These are phyloP conservation scores for Tothia fuscella DNA, from an alignment of 2,329 filamentous ascomycete genomes.

Conservation along the genomic window DNA sequence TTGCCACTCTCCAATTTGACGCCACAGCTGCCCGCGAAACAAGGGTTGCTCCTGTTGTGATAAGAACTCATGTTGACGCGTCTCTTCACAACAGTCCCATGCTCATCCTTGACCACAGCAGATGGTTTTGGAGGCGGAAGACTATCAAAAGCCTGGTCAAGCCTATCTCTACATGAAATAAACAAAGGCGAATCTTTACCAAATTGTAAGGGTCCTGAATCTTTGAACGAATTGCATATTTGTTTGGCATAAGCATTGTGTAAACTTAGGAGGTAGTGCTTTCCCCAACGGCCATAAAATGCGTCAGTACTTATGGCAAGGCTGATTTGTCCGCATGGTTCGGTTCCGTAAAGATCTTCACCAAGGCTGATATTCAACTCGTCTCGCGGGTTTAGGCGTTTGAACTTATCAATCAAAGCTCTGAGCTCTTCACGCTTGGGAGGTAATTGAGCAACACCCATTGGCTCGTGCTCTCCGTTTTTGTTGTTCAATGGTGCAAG, in stretches of 20 bases:
- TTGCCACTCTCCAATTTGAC: conserved; percentile 35
- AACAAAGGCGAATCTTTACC: conserved; percentile 41
- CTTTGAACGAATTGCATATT: conserved; percentile 51
- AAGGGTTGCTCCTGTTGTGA: conserved; percentile 32
- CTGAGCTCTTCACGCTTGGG: neutral
- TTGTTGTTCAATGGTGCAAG: conserved; percentile 29
- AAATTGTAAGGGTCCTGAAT: conserved; percentile 45
- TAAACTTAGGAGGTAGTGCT: conserved; percentile 46
- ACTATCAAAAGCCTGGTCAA: conserved; percentile 34
- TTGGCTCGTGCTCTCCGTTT: conserved; percentile 26
- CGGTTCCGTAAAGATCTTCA: conserved; percentile 35
- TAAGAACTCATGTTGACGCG: conserved; percentile 31
- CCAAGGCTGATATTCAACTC: conserved; percentile 35
- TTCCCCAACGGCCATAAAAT: conserved; percentile 42
- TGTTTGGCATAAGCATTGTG: conserved; percentile 45
- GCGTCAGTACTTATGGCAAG: conserved; percentile 31
- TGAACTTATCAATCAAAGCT: neutral
- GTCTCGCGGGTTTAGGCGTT: conserved; percentile 25
- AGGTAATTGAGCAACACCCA: neutral
- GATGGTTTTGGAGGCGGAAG: conserved; percentile 18
- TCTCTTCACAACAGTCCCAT: neutral
- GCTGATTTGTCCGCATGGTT: conserved; percentile 38
- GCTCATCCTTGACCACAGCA: neutral
- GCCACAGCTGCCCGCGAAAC: conserved; percentile 40
- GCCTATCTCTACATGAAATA: conserved; percentile 33